Evolutionary conservation across 352 stramenopile genomes (phyloP), one percentile per base, ranked within the genome.

Genomic region (Globisporangium abappressorium): DNA sequence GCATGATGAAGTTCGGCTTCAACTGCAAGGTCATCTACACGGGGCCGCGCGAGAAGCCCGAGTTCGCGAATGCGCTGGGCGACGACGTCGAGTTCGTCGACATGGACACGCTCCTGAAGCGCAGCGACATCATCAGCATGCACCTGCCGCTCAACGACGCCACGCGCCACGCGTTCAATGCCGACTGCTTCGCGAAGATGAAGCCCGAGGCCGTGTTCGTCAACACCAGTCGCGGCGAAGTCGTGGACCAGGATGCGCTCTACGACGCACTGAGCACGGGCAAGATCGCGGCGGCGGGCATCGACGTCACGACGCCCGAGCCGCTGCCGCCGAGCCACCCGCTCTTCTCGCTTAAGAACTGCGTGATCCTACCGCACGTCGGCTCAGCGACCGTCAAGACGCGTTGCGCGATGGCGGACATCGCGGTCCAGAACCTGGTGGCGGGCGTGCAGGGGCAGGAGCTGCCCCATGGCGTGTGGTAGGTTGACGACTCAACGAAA

Each of bases 231-330:
- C 81, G 94, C 49, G 94, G 94, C 47, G 91, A 95, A 28, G 81
- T 98, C 56, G 84, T 98, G 43, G 88, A 98, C 69, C 93, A 97
- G 65, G 82, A 93, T 30, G 85, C 86, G 33, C 78, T 94, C 3
- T 61, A 80, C 22, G 22, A 80, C 2, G 84, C 81, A 5, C 72
- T 94, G 1, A 49, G 47, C 5, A 24, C 20, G 2, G 75, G 63
- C 8, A 74, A 83, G 38, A 88, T 94, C 57, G 82, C 81, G 14
- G 79, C 74, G 8, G 85, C 84, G 7, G 84, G 75, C 33, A 75
- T 98, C 34, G 92, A 98, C 69, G 93, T 96, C 24, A 97, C 92
- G 18, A 84, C 79, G 34, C 92, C 92, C 7, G 94, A 98, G 81
- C 94, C 94, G n/a, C 77, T 98, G 47, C 80, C 89, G 12, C 70